Evolutionary conservation across 208 protist genomes (phyloP), one percentile per base, ranked within the genome.

Genomic region (Strigomonas oncopelti): DNA sequence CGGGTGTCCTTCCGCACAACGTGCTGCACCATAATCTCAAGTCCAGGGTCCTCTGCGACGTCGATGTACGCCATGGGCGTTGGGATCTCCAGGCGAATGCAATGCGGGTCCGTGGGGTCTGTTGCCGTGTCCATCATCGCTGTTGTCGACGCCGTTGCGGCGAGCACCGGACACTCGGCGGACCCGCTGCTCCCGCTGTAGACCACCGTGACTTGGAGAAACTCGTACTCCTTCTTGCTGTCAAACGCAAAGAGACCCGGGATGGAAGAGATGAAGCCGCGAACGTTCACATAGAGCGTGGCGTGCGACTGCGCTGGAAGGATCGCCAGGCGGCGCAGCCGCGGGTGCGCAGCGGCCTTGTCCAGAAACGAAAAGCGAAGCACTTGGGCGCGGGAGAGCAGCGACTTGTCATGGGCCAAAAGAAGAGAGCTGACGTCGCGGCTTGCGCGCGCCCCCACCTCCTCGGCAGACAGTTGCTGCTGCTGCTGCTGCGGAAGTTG

Each of bases 71-170:
- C 16, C 28, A 29, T n/a, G 7, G 56, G 56, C 28, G 27, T 29
- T 8, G 56, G 56, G 7, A 61, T 61, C 56, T 61, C 56, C 20
- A 61, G 27, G 22, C 56, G 56, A 8, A 61, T 61, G 9, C 56
- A 61, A 16, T 29, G 18, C 25, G 56, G 22, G 4, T 61, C 16
- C 16, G 32, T 4, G 2, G 29, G 56, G 29, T 61, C 24, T 29
- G 8, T 29, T n/a, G n/a, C n/a, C n/a, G n/a, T n/a, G n/a, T n/a
- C n/a, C 28, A 11, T 25, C 8, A 34, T 29, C 22, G 14, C 24
- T 38, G 51, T 11, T 42, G 7, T 4, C 7, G 7, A 14, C 34
- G 11, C 11, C 34, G 4, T 42, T 4, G 34, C 4, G 34, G 34
- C 11, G 34, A 42, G 4, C 34, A 42, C 4, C 7, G 34, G 34